Base-by-base conservation (phyloP, 2,329 filamentous ascomycete genomes). In the Tolypocladium cylindrosporum region DNA sequence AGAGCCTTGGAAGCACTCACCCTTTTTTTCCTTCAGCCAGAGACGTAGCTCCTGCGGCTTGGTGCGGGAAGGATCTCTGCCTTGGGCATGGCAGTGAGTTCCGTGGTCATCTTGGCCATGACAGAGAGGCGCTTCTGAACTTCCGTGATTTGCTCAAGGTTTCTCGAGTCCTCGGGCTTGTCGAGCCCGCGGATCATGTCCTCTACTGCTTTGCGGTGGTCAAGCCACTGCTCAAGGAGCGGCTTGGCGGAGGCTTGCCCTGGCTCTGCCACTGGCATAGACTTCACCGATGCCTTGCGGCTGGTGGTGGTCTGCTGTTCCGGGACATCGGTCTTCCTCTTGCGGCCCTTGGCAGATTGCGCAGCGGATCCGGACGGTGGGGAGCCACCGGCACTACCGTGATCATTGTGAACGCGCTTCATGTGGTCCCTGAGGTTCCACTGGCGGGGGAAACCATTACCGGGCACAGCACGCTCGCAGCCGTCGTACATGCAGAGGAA, bases 351-450 rank as follows among this genome's bases (percentile, higher is more conserved):
- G 67, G 71, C 63, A 55, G 74, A 68, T 43, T 72, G 65, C 39
- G 63, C 65, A 41, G 59, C 61, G 50, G 65, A 57, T 31, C 64
- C 68, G 34, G 73, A 67, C 11, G 75, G 70, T 10, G 77, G 74
- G 40, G 79, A 78, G 31, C 71, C 74, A 50, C 66, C 65, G 48
- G 73, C 67, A 62, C 72, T 74, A 50, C 77, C 76, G 60, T 78
- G 77, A 67, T 84, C 82, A 64, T 86, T 86, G 77, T 97, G 93
- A 9, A 97, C 92, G 61, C 93, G 88, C 76, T 91, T 90, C 92
- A 97, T 97, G 80, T 97, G 93, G 75, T 97, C 93, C 73, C 89
- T 87, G 57, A 96, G 83, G 75, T 97, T 97, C 90, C 94, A 97
- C 67, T 92, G 88, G 66, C 93, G 87, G 42, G 92, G 93, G 69